Conservation (phyloP, 192 early-diverging fungal species). For the Chytriomyces confervae region DNA sequence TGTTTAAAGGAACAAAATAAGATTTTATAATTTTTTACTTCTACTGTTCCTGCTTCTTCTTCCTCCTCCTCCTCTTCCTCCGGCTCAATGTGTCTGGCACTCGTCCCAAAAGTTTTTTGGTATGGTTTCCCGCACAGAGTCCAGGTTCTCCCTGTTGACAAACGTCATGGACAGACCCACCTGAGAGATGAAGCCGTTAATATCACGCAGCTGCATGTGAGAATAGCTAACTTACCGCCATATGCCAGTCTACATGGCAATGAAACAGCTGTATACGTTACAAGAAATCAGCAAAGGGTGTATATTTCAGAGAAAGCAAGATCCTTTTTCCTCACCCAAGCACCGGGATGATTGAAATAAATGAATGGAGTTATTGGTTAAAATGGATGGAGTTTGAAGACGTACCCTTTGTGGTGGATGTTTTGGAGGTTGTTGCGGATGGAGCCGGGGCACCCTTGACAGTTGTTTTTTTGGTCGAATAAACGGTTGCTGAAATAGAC, state of each 20-base stretch:
- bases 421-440: background rate
- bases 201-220: background rate
- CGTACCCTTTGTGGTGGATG: background rate
- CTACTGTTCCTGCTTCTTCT: too few species aligned
- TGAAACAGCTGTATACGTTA: background rate
- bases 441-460: too few species aligned
- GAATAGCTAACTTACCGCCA: background rate
- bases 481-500: too few species aligned
- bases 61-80: too few species aligned
- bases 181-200: too few species aligned
- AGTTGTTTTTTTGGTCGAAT: too few species aligned
- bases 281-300: too few species aligned
- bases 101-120: background rate
- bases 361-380: background rate
- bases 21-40: too few species aligned
- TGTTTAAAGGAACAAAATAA: too few species aligned
- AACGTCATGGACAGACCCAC: constrained; percentile 21
- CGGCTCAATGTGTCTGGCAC: background rate
- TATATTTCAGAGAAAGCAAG: too few species aligned
- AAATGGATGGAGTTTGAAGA: background rate
- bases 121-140: background rate
- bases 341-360: constrained; percentile 21
- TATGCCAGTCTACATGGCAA: constrained; percentile 31
- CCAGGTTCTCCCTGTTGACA: constrained; percentile 21
- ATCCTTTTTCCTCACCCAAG: background rate